These are phyloP conservation scores for Dichotomopilus funicola DNA, from an alignment of 2,329 filamentous ascomycete species.

Conservation along the genomic window DNA sequence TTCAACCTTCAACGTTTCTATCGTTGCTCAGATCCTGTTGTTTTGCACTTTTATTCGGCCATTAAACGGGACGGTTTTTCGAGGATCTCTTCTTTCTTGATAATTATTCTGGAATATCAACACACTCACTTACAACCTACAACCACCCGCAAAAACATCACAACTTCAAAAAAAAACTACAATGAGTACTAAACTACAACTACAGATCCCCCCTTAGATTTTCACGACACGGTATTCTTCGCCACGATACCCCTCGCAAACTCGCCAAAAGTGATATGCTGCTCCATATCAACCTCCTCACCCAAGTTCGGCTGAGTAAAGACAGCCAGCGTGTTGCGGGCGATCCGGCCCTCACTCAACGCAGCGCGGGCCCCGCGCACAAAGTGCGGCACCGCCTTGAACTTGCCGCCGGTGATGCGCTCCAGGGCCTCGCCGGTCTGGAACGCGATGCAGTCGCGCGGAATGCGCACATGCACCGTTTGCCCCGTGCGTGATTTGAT, in stretches of 20 bases:
- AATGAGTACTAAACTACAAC: neutral
- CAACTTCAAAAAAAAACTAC: no score
- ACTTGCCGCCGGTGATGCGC: conserved; percentile 81
- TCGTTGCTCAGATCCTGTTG: no score
- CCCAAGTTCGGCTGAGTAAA: conserved; percentile 95
- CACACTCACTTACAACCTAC: no score
- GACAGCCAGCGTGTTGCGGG: conserved; percentile 84
- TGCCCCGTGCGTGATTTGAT: conserved; percentile 79
- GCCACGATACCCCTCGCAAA: conserved; percentile 60
- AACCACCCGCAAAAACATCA: no score
- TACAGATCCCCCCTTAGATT: neutral
- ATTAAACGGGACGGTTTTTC: no score
- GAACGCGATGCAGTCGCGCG: conserved; percentile 85
- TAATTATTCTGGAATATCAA: no score
- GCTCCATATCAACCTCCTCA: conserved; percentile 65
- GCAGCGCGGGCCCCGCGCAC: conserved; percentile 67
- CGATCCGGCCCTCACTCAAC: conserved; percentile 48
- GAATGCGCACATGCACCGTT: conserved; percentile 87
- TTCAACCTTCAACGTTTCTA: neutral
- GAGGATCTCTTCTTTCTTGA: no score
- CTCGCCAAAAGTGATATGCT: conserved; percentile 64
- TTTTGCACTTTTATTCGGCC: neutral
- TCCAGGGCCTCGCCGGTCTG: conserved; percentile 92
- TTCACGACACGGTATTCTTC: conserved; percentile 48
- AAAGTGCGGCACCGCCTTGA: conserved; percentile 94